Conservation (phyloP, 192 early-diverging fungal genomes). For the Dissophora ornata region DNA sequence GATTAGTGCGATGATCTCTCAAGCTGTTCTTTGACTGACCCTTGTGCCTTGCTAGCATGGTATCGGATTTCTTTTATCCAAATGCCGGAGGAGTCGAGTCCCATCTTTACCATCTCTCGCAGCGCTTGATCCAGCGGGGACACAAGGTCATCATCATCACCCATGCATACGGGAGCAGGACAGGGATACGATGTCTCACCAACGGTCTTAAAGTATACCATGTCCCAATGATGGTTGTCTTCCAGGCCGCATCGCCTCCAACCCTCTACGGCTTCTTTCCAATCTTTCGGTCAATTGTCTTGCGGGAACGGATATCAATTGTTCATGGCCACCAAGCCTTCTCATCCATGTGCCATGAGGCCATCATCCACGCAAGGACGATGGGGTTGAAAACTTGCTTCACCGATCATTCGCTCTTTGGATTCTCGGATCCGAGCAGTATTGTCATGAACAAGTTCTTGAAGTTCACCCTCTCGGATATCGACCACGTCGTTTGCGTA, state of each 20-base stretch:
- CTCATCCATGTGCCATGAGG: slow-evolving; percentile 94
- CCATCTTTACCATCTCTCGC: slow-evolving; percentile 92
- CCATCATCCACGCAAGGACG: slow-evolving; percentile 93
- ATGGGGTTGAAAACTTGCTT: slow-evolving; percentile 95
- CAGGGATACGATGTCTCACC: slow-evolving; percentile 90
- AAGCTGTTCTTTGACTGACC: too few relatives aligned
- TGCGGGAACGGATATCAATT: slow-evolving; percentile 91
- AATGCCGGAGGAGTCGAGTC: slow-evolving; percentile 96
- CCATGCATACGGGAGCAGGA: slow-evolving; percentile 84
- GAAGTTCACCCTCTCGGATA: slow-evolving; percentile 96
- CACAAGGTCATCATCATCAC: slow-evolving; percentile 97
- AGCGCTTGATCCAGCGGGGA: slow-evolving; percentile 87
- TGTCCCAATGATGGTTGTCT: slow-evolving; percentile 85
- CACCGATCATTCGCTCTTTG: slow-evolving; percentile 97
- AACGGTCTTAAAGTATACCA: slow-evolving; percentile 97
- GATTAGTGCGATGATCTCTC: neutral
- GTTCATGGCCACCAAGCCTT: slow-evolving; percentile 98
- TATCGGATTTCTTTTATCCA: slow-evolving; percentile 98
- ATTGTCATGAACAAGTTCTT: slow-evolving; percentile 97
- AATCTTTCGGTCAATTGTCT: slow-evolving; percentile 89
- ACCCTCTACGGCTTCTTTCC: slow-evolving; percentile 93
- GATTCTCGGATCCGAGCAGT: slow-evolving; percentile 92
- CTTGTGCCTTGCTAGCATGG: slow-evolving; percentile 71
- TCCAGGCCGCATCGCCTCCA: slow-evolving; percentile 89
- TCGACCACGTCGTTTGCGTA: slow-evolving; percentile 98